These are phyloP conservation scores for Aegilops bicornis DNA, from an alignment of 176 grass and related monocot genomes.

Conservation along the genomic window DNA sequence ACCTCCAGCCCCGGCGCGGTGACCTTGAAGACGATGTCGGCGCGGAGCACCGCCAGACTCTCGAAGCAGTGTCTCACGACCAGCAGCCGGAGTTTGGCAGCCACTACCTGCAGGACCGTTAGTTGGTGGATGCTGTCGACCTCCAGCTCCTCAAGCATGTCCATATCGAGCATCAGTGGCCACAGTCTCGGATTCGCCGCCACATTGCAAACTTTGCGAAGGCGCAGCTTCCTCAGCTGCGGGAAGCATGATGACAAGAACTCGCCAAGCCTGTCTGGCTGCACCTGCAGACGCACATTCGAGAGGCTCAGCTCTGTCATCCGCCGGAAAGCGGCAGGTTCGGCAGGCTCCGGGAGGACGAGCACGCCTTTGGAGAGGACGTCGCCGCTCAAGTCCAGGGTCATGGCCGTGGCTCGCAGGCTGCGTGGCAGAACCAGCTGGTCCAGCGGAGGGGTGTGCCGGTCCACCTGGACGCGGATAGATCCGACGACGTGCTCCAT, in stretches of 20 bases:
- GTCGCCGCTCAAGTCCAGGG: neutral
- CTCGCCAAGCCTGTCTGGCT: neutral
- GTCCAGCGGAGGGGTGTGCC: neutral
- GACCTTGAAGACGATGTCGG: neutral
- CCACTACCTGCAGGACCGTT: neutral
- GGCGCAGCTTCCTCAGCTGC: neutral
- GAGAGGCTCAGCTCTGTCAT: slow-evolving; percentile 23
- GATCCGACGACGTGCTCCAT: slow-evolving; percentile 15
- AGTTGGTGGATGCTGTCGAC: neutral
- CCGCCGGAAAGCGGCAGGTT: neutral
- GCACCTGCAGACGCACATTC: neutral
- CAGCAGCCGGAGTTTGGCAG: neutral
- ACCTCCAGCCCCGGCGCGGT: neutral
- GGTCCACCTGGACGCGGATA: neutral
- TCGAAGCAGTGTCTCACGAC: neutral
- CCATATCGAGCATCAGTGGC: slow-evolving; percentile 2
- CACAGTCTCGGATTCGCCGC: neutral
- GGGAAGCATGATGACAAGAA: neutral
- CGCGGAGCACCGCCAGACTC: neutral
- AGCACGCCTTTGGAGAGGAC: neutral
- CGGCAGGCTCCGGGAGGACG: neutral
- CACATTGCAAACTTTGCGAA: neutral
- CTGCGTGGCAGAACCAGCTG: neutral
- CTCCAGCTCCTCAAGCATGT: slow-evolving; percentile 19
- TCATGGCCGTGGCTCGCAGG: neutral